Base-by-base conservation (phyloP, 306 rosid species). In the Vicia villosa region DNA sequence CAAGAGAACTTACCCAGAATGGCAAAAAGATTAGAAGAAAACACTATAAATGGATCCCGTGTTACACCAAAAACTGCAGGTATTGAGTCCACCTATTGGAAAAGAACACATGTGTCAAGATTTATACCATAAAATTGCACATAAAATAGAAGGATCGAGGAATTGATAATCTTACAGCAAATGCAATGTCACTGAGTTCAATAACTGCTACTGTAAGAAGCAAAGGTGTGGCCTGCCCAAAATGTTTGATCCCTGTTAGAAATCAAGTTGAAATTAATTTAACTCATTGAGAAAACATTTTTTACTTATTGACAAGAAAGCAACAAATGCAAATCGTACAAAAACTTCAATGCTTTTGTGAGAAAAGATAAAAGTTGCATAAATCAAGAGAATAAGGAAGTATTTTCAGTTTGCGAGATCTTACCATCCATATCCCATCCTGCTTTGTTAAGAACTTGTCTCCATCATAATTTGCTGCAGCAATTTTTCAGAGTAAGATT, bases 221-320 rank as follows among this genome's bases (percentile, higher is more conserved):
- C 72, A 94, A 88, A 80, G 99, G 99, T 66, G 99, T 94, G 64
- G 99, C 99, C 99, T 88, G 99, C 81, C 99, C 99, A 94, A 94
- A 94, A 94, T 80, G 88, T 90, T 88, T 82, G 88, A 91, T 80
- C 90, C 97, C 96, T 94, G 95, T 94, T 94, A 94, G 97, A 88
- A 83, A 84, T 83, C 84, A 83, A 84, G 77, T 79, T 68, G 56
- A 77, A 79, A 90, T 84, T 81, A 84, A 85, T 86, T 87, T 73
- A 74, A 78, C 55, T 74, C 45, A 58, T 54, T 28, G 65, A 72
- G 22, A 78, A 65, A 52, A 21, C 46, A 13, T 63, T 38, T n/a
- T 68, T 60, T 63, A 56, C 72, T 76, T 55, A 19, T 28, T 17
- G 46, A 66, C 47, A 69, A 74, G 40, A 16, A 65, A 64, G 51